These are phyloP conservation scores for Candida gorgasii DNA, from an alignment of 805 yeast species.

Conservation along the genomic window DNA sequence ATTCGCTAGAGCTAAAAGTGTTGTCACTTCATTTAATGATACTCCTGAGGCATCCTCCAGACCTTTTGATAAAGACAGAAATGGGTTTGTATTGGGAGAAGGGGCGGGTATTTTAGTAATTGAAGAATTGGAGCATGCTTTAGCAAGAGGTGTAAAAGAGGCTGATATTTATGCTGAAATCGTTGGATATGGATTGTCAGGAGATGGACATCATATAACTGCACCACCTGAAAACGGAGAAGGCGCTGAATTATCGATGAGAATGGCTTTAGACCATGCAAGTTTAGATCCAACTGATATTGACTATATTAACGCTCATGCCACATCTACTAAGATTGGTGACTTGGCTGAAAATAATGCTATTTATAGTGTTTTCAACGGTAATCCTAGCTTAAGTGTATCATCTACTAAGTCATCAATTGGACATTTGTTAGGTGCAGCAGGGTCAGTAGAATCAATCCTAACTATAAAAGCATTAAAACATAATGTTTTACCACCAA, in stretches of 20 bases:
- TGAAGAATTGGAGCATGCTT: constrained; percentile 78
- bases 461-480: constrained; percentile 71
- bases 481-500: constrained; percentile 68
- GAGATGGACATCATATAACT: constrained; percentile 92
- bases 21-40: constrained; percentile 64
- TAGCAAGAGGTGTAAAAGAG: constrained; percentile 52
- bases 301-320: constrained; percentile 92
- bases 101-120: constrained; percentile 83
- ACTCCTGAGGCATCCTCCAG: constrained; percentile 68
- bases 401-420: constrained; percentile 89
- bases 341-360: constrained; percentile 87
- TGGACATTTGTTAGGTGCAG: constrained; percentile 94
- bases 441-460: constrained; percentile 91
- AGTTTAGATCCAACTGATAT: constrained; percentile 49
- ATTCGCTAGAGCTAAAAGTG: constrained; percentile 84
- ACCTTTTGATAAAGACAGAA: constrained; percentile 79
- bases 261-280: constrained; percentile 62
- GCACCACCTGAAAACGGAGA: constrained; percentile 82
- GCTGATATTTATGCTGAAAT: constrained; percentile 73
- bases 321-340: constrained; percentile 89
- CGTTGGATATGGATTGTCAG: constrained; percentile 84
- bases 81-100: constrained; percentile 92
- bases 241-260: constrained; percentile 86
- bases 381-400: constrained; percentile 40
- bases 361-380: constrained; percentile 52